A percentile compares a stretch with the other conserved stretches of the same genome.
Conservation (phyloP, 306 rosid genomes). For the Aeschynomene evenia region DNA sequence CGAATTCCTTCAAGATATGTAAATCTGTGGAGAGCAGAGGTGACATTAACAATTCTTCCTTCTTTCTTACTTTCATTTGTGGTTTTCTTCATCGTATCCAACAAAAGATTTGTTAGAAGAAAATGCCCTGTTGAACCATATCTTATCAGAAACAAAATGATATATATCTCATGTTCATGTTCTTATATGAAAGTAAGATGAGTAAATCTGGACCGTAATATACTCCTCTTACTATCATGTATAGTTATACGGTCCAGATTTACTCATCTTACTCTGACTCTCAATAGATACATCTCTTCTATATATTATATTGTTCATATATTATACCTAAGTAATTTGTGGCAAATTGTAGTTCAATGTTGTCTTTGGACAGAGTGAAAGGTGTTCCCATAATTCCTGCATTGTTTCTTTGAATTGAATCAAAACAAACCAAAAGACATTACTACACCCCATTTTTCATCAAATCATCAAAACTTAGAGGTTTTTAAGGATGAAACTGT, state of each 20-base stretch:
- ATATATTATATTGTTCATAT: too few species aligned
- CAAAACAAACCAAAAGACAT: constrained; percentile 9
- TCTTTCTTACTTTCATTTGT: constrained; percentile 45
- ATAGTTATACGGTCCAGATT: too few species aligned
- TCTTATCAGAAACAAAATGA: neutral
- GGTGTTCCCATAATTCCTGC: constrained; percentile 76
- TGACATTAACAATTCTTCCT: constrained; percentile 67
- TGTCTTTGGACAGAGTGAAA: constrained; percentile 61
- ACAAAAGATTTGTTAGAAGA: constrained; percentile 62
- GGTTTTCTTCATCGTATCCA: constrained; percentile 69
- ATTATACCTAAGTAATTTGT: constrained; percentile 69
- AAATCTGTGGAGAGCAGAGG: constrained; percentile 53
- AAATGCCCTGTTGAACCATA: constrained; percentile 54
- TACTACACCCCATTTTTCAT: neutral
- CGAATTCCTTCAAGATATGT: constrained; percentile 58
- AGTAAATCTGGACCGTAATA: too few species aligned
- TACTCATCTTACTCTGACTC: too few species aligned
- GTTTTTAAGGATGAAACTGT: neutral
- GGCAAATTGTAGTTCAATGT: constrained; percentile 74
- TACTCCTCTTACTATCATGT: too few species aligned
- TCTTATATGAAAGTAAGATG: too few species aligned
- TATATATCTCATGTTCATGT: too few species aligned
- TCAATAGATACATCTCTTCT: too few species aligned
- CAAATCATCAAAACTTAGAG: neutral
- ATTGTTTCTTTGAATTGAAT: constrained; percentile 60